These are phyloP conservation scores for Cercophora newfieldiana DNA, from an alignment of 495 filamentous ascomycete genomes.

Conservation along the genomic window DNA sequence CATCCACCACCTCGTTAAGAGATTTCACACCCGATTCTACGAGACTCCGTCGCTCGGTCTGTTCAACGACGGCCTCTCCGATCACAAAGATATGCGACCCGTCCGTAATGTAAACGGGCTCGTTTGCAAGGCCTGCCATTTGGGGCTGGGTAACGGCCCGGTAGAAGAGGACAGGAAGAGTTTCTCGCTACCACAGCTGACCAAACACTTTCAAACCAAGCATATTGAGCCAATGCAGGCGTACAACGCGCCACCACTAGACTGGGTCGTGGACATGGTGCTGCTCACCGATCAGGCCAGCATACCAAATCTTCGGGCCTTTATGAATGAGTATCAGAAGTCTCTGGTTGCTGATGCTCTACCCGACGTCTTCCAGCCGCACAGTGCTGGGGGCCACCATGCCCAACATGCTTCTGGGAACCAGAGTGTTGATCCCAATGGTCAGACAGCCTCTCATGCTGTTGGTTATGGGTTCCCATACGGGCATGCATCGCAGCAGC, in stretches of 20 bases:
- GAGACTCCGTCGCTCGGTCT: constrained; percentile 57
- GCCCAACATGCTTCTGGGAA: background rate
- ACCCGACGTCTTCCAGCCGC: constrained; percentile 37
- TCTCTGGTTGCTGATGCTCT: constrained; percentile 61
- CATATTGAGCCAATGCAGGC: constrained; percentile 49
- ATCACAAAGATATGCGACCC: constrained; percentile 64
- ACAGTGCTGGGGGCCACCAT: background rate
- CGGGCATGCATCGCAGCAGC: background rate
- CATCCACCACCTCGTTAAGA: constrained; percentile 59
- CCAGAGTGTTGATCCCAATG: background rate
- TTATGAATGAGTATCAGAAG: constrained; percentile 53
- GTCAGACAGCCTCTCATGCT: background rate
- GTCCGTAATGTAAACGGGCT: constrained; percentile 66
- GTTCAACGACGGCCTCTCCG: constrained; percentile 67
- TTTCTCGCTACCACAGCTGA: constrained; percentile 61
- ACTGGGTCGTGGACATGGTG: constrained; percentile 74
- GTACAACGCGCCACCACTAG: constrained; percentile 31
- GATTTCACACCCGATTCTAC: constrained; percentile 55
- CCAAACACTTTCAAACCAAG: constrained; percentile 65
- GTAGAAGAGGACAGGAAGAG: constrained; percentile 47
- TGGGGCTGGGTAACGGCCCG: constrained; percentile 35
- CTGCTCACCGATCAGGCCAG: constrained; percentile 57
- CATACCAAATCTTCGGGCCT: constrained; percentile 48
- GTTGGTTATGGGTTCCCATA: background rate
- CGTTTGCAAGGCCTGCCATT: constrained; percentile 60